A percentile compares a stretch with the other conserved stretches of the same genome.
These are phyloP conservation scores for Monascus ruber DNA, from an alignment of 2,329 filamentous ascomycete genomes.

Conservation along the genomic window DNA sequence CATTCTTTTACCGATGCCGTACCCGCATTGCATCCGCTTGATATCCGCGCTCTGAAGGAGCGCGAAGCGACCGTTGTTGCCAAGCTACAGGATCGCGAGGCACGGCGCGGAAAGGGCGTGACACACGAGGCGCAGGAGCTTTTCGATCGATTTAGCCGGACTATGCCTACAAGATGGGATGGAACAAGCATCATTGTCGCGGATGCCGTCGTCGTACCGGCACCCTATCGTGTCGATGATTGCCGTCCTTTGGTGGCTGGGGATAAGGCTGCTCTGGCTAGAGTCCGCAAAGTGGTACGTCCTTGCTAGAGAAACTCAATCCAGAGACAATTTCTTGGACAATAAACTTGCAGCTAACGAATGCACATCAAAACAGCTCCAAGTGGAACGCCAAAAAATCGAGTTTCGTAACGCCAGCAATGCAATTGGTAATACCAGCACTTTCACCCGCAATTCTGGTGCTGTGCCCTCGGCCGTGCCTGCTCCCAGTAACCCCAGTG, in stretches of 20 bases:
- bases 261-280: constrained; percentile 29
- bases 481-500: constrained; percentile 8
- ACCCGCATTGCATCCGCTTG: constrained; percentile 35
- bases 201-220: constrained; percentile 47
- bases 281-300: constrained; percentile 40
- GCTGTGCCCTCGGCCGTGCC: constrained; percentile 1
- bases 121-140: constrained; percentile 51
- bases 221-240: constrained; percentile 48
- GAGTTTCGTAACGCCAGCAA: constrained; percentile 31
- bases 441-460: constrained; percentile 9
- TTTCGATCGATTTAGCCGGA: constrained; percentile 50
- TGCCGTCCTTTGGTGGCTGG: constrained; percentile 34
- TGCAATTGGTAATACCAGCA: constrained; percentile 22
- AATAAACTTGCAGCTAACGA: too few species aligned
- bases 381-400: constrained; percentile 40
- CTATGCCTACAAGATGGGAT: constrained; percentile 51
- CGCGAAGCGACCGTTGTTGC: constrained; percentile 46
- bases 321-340: too few species aligned
- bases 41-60: constrained; percentile 42
- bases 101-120: constrained; percentile 50
- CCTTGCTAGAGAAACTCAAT: neutral
- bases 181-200: constrained; percentile 48
- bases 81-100: constrained; percentile 46
- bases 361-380: constrained; percentile 19
- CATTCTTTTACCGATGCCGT: constrained; percentile 39